Evolutionary conservation across 345 rosid genomes (phyloP).

Genomic region (Lumnitzera littorea): DNA sequence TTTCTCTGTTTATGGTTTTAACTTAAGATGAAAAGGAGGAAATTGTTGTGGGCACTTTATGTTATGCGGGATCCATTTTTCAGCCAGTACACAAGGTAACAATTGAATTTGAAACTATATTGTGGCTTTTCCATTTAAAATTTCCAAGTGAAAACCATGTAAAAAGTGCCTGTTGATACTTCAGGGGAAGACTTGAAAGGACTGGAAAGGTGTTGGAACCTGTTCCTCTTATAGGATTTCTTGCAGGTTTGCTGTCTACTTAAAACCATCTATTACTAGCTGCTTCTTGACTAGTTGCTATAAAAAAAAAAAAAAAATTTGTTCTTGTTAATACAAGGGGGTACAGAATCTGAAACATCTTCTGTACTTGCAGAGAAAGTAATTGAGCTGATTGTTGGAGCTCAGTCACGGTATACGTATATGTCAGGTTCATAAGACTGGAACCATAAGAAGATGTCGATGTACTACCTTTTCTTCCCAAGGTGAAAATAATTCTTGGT

Average conservation of each 20-base stretch:
- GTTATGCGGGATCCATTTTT: conserved; percentile 97
- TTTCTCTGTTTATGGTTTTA: conserved; percentile 9
- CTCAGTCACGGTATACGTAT: conserved; percentile 87
- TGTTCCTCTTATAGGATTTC: conserved; percentile 56
- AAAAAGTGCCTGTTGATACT: conserved; percentile 5
- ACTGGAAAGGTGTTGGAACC: conserved; percentile 60
- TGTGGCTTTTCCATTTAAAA: neutral
- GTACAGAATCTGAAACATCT: too few species aligned
- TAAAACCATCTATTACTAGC: too few species aligned
- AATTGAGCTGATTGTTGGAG: conserved; percentile 79
- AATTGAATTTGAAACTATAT: conserved; percentile 2
- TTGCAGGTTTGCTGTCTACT: conserved; percentile 43
- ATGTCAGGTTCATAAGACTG: conserved; percentile 73
- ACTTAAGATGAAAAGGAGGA: conserved; percentile 72
- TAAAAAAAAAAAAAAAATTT: too few species aligned
- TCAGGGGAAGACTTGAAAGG: conserved; percentile 73
- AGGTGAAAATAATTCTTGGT: neutral
- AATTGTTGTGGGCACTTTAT: conserved; percentile 84
- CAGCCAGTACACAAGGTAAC: conserved; percentile 71
- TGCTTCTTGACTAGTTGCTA: neutral
- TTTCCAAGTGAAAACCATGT: neutral
- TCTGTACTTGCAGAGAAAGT: conserved; percentile 48
- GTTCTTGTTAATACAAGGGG: too few species aligned
- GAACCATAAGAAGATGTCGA: conserved; percentile 9
- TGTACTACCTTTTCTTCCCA: neutral